Evolutionary conservation across 768 basidiomycete species (phyloP), one percentile per base, ranked within the genome.

Genomic region (Dioszegia crocea): DNA sequence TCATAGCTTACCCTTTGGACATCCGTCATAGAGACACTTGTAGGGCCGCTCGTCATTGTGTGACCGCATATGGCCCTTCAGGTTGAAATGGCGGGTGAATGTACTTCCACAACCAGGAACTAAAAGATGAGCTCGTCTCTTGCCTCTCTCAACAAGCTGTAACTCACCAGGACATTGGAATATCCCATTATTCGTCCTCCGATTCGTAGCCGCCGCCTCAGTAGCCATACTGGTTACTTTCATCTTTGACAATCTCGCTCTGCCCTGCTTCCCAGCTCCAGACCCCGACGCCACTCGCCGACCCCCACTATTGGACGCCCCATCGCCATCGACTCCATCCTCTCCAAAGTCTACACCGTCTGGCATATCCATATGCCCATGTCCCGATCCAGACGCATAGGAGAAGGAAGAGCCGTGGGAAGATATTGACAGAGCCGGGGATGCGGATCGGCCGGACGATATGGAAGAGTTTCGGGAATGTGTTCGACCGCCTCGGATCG

Each of bases 1-100:
- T 33, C 8, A 33, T 6, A 11, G 57, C 73, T 56, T 36, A 68
- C 74, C 49, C 78, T 96, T 94, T 26, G 86, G 87, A 71, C 92
- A 97, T 23, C 90, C 91, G 0, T 90, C 89, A 86, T 91, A 94
- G 68, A 88, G 86, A 79, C 92, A 97, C 76, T 87, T 84, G 82
- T 91, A 97, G 30, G 92, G 92, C 62, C 91, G 87, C 77, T 94
- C 91, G 76, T 93, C 92, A 60, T 88, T 91, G 69, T 96, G 93
- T 14, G 89, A 91, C 40, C 93, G 88, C 67, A 96, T 82, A 72
- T 97, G 93, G n/a, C 93, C 93, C 75, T 92, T 91, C 58, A 96
- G 76, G 74, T 96, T 96, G 80, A 96, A 96, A 73, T 90, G 88
- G 71, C 90, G 59, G 0, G 93, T 96, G 67, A 92, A 92, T 3